Percentiles rank a stretch among this genome's conserved stretches.
Evolutionary conservation across 2,329 filamentous ascomycete genomes (phyloP).

Genomic region (Trichoderma brevicompactum): DNA sequence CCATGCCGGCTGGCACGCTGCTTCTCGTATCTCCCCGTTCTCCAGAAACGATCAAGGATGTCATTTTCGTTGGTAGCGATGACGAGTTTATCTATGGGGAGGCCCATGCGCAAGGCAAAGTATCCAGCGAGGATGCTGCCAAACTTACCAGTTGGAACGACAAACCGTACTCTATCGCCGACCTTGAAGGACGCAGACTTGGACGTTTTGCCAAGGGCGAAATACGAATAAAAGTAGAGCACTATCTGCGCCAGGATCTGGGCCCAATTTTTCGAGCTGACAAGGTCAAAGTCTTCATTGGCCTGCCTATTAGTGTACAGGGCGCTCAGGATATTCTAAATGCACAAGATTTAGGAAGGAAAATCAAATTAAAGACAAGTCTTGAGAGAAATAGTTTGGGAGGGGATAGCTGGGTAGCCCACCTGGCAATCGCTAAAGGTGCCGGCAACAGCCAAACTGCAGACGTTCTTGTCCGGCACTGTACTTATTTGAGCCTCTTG

Average conservation of each 20-base stretch:
- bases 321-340: constrained; percentile 85
- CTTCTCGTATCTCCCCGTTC: constrained; percentile 88
- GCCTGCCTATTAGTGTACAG: constrained; percentile 85
- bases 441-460: constrained; percentile 86
- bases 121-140: constrained; percentile 92
- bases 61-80: constrained; percentile 98
- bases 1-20: constrained; percentile 56
- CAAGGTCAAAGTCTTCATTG: constrained; percentile 81
- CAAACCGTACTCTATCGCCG: constrained; percentile 75
- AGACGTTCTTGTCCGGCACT: constrained; percentile 85
- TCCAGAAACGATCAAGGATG: constrained; percentile 94
- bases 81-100: constrained; percentile 85
- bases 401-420: constrained; percentile 30
- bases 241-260: constrained; percentile 95
- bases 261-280: constrained; percentile 97
- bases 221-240: constrained; percentile 97
- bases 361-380: constrained; percentile 56
- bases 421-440: constrained; percentile 96
- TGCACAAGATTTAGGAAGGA: constrained; percentile 83
- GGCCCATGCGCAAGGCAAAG: constrained; percentile 88
- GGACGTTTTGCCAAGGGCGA: constrained; percentile 64
- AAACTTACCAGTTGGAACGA: constrained; percentile 96
- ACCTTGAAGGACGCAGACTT: constrained; percentile 63
- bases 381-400: background rate
- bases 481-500: constrained; percentile 99